Base-by-base conservation (phyloP, 192 early-diverging fungal species). In the Mortierella hygrophila region DNA sequence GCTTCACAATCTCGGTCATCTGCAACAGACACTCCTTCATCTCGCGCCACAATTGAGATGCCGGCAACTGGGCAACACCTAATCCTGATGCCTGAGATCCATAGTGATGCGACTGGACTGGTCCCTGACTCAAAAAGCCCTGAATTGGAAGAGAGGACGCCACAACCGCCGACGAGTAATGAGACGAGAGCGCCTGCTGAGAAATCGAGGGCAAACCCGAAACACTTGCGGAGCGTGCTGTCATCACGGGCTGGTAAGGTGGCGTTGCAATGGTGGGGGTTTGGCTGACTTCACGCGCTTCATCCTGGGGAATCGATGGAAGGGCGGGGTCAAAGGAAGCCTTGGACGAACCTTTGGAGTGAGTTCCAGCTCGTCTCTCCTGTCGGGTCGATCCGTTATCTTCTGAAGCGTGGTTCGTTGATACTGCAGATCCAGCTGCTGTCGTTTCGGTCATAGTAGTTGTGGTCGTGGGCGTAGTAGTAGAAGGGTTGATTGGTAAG, bases 1-100 rank as follows among this genome's bases (percentile, higher is more conserved):
- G 77, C 63, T 85, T 85, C 2, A 80, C 75, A 80, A 85, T 85
- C 60, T 85, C 83, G 7, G 83, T 85, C 83, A 85, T 85, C 60
- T 85, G 83, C 38, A 85, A 52, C 37, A 85, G 11, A 77, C 83
- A 80, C 23, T 85, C 83, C 38, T 76, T 75, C 78, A 85, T 80
- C 44, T 85, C 83, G 23, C 70, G 78, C 83, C 83, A 85, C 1
- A 80, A 49, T 21, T 85, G 83, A 1, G 78, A 72, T 16, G 75
- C 70, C n/a, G 78, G 74, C 26, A 77, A 18, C 32, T 35, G 23
- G 0, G 32, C n/a, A 40, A 46, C 46, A 40, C 47, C 40, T 38
- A 68, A 38, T 65, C 63, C n/a, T 63, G 60, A 47, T 78, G 55
- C 7, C 69, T 18, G 23, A 55, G 46, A 40, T 71, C 44, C 42